Evolutionary conservation across 2,329 filamentous ascomycete genomes (phyloP), one percentile per base, ranked within the genome.

Genomic region (Juglanconis sp.): DNA sequence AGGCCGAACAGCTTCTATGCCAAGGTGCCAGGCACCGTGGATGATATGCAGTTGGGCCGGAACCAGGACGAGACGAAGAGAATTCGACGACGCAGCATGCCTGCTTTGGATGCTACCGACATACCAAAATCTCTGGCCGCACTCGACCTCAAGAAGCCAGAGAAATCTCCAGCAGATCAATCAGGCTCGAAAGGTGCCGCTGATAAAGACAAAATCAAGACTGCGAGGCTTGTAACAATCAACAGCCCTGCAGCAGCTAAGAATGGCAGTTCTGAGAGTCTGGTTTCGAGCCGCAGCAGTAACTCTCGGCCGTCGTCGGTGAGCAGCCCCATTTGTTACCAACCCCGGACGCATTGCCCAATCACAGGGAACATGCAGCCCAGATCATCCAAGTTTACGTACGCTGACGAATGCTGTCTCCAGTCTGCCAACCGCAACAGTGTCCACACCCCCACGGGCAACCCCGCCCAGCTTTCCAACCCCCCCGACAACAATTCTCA

Each of bases 11-110:
- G 83, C 77, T 74, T 83, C 71, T 73, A 85, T 72, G 77, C 74
- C 36, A 64, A 74, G 3, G 65, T 75, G 36, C 68, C 74, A 11
- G 88, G 86, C 3, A 68, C 73, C 7, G 74, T 81, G 66, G 91
- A 96, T 72, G 91, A 95, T 67, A 85, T 87, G 70, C 83, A 87
- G 59, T 70, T 91, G 62, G 79, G 81, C 68, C 85, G 80, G 60
- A 79, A 81, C 58, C 72, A 79, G 32, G 91, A 94, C 34, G 82
- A 89, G 40, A 84, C 87, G 9, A 92, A 89, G 74, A 84, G 91
- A 70, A 89, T 92, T 74, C 84, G 92, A 67, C 86, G 92, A 70
- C 87, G 92, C 66, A 97, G 92, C 75, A 84, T 96, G 77, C 91
- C 91, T 65, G 88, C 86, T 17, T 74, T 83, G 62, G 81, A 85